Percentiles rank a stretch among this genome's conserved stretches.
Evolutionary conservation across 1,284 basidiomycete genomes (phyloP).

Genomic region (Prillingera fragicola): DNA sequence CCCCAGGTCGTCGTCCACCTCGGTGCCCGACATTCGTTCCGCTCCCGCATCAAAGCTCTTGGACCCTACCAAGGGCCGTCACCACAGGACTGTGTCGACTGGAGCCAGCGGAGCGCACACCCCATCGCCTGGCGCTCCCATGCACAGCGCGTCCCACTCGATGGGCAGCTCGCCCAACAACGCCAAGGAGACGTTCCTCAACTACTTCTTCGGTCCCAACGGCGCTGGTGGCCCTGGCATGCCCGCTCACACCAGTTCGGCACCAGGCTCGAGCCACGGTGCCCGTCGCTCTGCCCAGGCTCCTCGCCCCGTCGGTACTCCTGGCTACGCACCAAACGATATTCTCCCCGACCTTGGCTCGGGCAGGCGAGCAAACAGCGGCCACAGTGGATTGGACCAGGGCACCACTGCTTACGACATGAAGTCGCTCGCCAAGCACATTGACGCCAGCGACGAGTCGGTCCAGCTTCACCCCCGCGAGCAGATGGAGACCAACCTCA

Average conservation of each 20-base stretch:
- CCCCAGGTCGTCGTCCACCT: constrained; percentile 70
- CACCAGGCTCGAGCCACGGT: constrained; percentile 2
- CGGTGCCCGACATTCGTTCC: constrained; percentile 62
- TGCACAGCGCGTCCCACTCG: constrained; percentile 17
- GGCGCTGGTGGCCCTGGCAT: constrained; percentile 7
- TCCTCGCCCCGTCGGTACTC: background rate
- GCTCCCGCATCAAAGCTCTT: constrained; percentile 19
- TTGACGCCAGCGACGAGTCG: constrained; percentile 65
- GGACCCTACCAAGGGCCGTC: constrained; percentile 19
- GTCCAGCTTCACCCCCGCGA: constrained; percentile 67
- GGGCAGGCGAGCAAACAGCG: constrained; percentile 28
- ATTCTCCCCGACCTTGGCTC: constrained; percentile 45
- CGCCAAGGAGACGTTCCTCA: constrained; percentile 83
- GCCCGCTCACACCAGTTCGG: background rate
- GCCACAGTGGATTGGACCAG: constrained; percentile 59
- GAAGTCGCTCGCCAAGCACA: constrained; percentile 96
- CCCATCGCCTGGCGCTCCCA: constrained; percentile 1
- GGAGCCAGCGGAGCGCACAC: constrained; percentile 1
- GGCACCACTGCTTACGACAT: constrained; percentile 90
- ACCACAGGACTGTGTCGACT: constrained; percentile 15
- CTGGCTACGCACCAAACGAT: constrained; percentile 14
- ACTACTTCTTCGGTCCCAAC: constrained; percentile 70
- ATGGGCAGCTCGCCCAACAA: constrained; percentile 45
- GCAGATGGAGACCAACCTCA: constrained; percentile 93
- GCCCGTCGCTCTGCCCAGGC: background rate